Base-by-base conservation (phyloP, 768 basidiomycete species). In the Boletus tomentosulus region DNA sequence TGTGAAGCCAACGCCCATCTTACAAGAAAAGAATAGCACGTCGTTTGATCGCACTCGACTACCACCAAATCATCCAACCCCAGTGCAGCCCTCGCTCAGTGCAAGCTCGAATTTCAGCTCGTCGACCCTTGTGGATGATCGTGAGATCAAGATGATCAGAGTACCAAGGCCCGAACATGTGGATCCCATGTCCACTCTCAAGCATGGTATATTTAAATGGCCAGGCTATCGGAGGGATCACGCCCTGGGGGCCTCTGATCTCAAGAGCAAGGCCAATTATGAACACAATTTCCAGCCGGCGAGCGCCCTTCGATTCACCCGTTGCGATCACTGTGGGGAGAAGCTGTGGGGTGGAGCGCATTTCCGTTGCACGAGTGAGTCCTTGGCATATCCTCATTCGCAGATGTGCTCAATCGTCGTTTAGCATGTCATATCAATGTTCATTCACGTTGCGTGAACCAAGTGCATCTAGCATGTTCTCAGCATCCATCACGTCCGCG, bases 271-370 rank as follows among this genome's bases (percentile, higher is more conserved):
- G 58, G 66, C 70, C 19, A 69, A 66, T 62, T 59, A 78, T 34
- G 86, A 89, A 53, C 97, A 99, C 68, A 80, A 79, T 57, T 98
- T 98, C 78, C 89, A 92, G 65, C 92, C 89, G 58, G 75, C 91
- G 58, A 96, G 86, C 62, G 82, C 94, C 28, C 75, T 98, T 53
- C 83, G 95, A 35, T 89, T 97, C 54, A 86, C 91, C 28, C 81
- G 91, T 39, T 99, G 97, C 66, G 97, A 98, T 63, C 87, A 95
- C 51, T 99, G 97, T 66, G 87, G 86, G 33, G 97, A 98, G 66
- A 99, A 98, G 76, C 85, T 98, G 85, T 99, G 95, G 94, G 97
- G 97, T 6, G 96, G 96, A 7, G 83, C 94, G n/a, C 93, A 95
- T 66, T 77, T 91, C 50, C 86, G 91, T 31, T 99, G 97, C 67